Evolutionary conservation across 768 basidiomycete genomes (phyloP), one percentile per base, ranked within the genome.

Genomic region (Hypsizygus marmoreus): DNA sequence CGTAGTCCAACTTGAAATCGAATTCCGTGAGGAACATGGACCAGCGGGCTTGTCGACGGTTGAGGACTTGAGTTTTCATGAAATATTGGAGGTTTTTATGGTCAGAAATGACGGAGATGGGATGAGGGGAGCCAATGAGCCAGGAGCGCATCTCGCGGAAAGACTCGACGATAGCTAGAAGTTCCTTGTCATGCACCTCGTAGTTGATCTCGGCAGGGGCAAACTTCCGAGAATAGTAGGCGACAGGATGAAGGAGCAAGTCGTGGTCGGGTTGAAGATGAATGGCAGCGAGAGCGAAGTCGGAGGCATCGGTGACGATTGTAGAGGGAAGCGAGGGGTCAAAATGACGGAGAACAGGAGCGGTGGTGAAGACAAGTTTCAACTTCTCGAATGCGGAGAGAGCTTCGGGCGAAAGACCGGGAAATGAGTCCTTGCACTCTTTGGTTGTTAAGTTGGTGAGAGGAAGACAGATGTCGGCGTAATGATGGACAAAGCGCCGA

Each of bases 111-210:
- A 55, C 57, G 6, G 55, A 44, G 34, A 71, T 56, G 0, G 56
- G 48, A 11, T 45, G 48, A 9, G 47, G 37, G 7, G 65, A 58
- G 7, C 70, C 60, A 8, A 66, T 51, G 20, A 67, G 56, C 60
- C 61, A 63, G 33, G 67, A 54, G 6, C 62, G 50, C 66, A 65
- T 67, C 9, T 69, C 62, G 0, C 54, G 36, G 28, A 79, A 64
- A 0, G 66, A 61, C 24, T 65, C 53, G 4, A 80, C 57, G 35
- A 81, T 68, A 1, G 73, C 76, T 1, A 81, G 67, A 0, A 80
- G 57, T 60, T 81, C 79, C 55, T 77, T 76, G 38, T 82, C 70
- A 46, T 80, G 69, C 22, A 75, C 64, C 8, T 73, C 61, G 49
- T 81, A 81, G 55, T 79, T 80, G 6, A 60, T 39, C 55, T 81